Evolutionary conservation across 129 eudicot species (phyloP), one percentile per base, ranked within the genome.

Genomic region (Flaveria brownii): DNA sequence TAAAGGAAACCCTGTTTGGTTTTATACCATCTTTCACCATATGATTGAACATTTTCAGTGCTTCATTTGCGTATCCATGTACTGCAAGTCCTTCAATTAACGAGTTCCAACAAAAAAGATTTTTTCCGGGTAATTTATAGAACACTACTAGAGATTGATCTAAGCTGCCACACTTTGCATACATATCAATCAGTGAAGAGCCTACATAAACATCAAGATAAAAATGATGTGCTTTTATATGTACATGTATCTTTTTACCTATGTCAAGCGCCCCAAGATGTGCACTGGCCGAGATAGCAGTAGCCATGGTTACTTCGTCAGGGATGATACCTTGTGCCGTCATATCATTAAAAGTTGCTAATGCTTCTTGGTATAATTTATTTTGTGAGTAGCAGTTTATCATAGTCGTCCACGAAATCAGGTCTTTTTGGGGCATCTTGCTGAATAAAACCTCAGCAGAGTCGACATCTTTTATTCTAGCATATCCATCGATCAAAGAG

Each of bases 321-420:
- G 98, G 96, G 54, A 36, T 64, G 23, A 81, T 80, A 12, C 85
- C 87, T 2, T 59, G 41, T 49, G 45, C 66, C 45, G 79, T 90
- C 98, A 90, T 93, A 17, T 90, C 80, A 72, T 68, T 55, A 57
- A 88, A 90, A 39, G 85, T 80, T 13, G 76, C 57, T 68, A 90
- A 75, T 0, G 92, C 92, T 80, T 86, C 83, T 26, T 55, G 49
- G 79, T 90, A 86, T 5, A 63, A 62, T 66, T 87, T 87, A 69
- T 79, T 83, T 77, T 84, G 91, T 3, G 89, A 80, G 76, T 93
- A 93, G 55, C 86, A 88, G 36, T 76, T 85, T 41, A 88, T 88
- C 96, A 93, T 93, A 36, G 89, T 88, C 8, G 98, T 93, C 98
- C 98, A 93, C 26, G 98, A 85, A 68, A 93, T 86, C n/a, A 90